Percentiles rank a stretch among this genome's conserved stretches.
Evolutionary conservation across 2,329 filamentous ascomycete species (phyloP).

Genomic region (Pseudogymnoascus sp.): DNA sequence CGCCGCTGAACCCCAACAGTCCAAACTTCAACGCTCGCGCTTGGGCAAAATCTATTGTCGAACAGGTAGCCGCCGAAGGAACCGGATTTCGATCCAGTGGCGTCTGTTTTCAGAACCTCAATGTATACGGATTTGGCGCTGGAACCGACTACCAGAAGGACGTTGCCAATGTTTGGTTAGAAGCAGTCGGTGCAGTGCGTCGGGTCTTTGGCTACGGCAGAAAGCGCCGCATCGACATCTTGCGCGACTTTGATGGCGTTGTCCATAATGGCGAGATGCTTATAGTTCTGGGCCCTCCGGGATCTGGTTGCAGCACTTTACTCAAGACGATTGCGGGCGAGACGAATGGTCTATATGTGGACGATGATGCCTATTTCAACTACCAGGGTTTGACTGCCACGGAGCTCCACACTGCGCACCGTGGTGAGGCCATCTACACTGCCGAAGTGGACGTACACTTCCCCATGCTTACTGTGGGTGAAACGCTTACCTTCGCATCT

Average conservation of each 20-base stretch:
- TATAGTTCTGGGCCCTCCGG: conserved; percentile 42
- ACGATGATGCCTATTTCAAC: conserved; percentile 43
- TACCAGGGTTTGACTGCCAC: conserved; percentile 49
- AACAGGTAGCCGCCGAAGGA: conserved; percentile 36
- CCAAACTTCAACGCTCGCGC: conserved; percentile 44
- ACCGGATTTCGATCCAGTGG: conserved; percentile 45
- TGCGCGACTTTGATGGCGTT: conserved; percentile 47
- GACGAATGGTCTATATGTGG: conserved; percentile 47
- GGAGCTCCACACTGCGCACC: conserved; percentile 47
- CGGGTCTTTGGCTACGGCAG: conserved; percentile 46
- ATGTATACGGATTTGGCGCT: conserved; percentile 59
- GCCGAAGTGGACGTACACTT: conserved; percentile 71
- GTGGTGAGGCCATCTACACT: conserved; percentile 63
- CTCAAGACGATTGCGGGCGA: conserved; percentile 48
- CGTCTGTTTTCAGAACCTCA: conserved; percentile 60
- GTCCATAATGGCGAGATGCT: conserved; percentile 43
- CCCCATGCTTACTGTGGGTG: conserved; percentile 63
- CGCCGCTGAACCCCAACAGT: conserved; percentile 45
- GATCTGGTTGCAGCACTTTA: conserved; percentile 44
- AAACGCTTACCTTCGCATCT: conserved; percentile 67
- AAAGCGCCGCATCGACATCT: conserved; percentile 45
- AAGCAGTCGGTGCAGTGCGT: conserved; percentile 35
- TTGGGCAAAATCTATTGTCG: conserved; percentile 54
- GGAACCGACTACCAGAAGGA: conserved; percentile 65
- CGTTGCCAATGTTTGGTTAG: conserved; percentile 52